phyloP scores from a whole-genome alignment of 192 early-diverging fungal genomes.

The Coemansia sp. region DNA sequence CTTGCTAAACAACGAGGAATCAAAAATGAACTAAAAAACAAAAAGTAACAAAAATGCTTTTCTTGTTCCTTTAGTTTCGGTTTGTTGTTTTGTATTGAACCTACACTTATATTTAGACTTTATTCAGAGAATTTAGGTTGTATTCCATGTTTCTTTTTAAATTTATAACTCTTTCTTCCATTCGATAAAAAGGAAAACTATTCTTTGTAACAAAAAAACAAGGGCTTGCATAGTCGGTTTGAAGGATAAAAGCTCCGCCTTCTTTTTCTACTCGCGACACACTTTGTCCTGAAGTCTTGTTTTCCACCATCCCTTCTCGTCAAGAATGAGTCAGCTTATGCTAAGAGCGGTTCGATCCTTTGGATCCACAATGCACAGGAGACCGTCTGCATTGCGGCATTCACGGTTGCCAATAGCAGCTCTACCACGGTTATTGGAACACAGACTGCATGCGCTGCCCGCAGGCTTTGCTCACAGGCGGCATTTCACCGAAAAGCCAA shows the following conservation, averaged over 20 bases:
- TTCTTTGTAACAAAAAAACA: background rate
- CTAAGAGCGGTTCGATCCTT: constrained; percentile 20
- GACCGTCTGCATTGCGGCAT: constrained; percentile 5
- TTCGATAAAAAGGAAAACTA: background rate
- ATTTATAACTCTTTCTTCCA: background rate
- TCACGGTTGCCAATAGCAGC: background rate
- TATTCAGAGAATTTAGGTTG: background rate
- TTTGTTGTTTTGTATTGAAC: no score
- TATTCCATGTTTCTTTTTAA: background rate
- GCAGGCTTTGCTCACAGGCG: constrained; percentile 1
- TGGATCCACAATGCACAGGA: background rate
- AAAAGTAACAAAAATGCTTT: background rate
- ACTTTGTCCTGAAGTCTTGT: background rate
- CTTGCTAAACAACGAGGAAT: no score
- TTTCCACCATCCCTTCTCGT: background rate
- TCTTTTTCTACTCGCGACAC: background rate
- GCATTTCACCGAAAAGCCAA: constrained; percentile 18
- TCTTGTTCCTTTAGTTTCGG: no score
- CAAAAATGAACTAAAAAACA: background rate
- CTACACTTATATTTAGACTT: background rate
- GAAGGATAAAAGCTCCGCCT: background rate
- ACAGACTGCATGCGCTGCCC: background rate
- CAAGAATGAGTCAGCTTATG: constrained; percentile 42
- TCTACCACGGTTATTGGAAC: background rate
- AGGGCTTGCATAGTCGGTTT: background rate